Base-by-base conservation (phyloP, 164 flowering plant genomes). In the Tetrastigma voinierianum region DNA sequence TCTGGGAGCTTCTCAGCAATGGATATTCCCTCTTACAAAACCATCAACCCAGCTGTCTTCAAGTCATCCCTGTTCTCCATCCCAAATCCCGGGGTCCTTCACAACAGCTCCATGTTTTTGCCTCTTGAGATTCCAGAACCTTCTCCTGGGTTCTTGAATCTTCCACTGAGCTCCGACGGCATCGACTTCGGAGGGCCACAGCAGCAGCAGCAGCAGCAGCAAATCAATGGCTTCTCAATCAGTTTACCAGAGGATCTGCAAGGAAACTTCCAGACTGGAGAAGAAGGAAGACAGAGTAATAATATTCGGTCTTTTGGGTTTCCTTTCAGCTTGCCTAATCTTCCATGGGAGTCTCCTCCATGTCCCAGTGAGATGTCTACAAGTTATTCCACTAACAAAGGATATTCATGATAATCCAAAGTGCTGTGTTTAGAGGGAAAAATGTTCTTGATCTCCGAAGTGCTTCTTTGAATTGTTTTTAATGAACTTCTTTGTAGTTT, bases 281-380 rank as follows among this genome's bases (percentile, higher is more conserved):
- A 77, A 47, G 74, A 75, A n/a, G 87, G 77, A 10, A 49, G 46
- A 12, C 74, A 73, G 12, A 74, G 21, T 4, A 67, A 67, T 64
- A 66, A 65, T 59, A 53, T 59, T 1, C 65, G 82, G 66, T 71
- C 89, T 15, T 60, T 83, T 20, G 85, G 79, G 51, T 85, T 87
- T 64, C 94, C 94, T 8, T 85, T 87, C 70, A 82, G 75, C 57
- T 76, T 86, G 80, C 79, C 87, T 23, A 81, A 66, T 77, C 61
- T 75, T 55, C 70, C 83, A 51, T 91, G 93, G 93, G 97, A 89
- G 24, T 89, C 93, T 62, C 81, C 90, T 6, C 74, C 86, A 7
- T 81, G 87, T 72, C 90, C 90, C 3, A 83, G 85, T 67, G 95
- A 89, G 62, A 73, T 87, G 77, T 84, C 94, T n/a, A 76, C 92